Evolutionary conservation across 202 grass and related monocot species (phyloP).

Genomic region (Tripidium arundinaceum): DNA sequence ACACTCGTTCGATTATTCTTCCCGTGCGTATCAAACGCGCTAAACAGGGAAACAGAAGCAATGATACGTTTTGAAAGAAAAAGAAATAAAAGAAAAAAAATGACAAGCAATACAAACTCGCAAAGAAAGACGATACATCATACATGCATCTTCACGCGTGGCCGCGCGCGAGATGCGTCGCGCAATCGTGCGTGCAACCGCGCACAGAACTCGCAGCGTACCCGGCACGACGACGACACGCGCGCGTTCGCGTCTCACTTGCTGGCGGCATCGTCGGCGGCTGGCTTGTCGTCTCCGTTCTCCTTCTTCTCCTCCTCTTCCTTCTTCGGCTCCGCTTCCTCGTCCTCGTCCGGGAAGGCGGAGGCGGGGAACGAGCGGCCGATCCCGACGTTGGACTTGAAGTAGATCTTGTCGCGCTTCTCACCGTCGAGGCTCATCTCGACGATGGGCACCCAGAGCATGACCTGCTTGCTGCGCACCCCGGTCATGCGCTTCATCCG

Average conservation of each 20-base stretch:
- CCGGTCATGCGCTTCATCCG: conserved; percentile 91
- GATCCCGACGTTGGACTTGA: conserved; percentile 73
- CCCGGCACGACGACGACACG: no score
- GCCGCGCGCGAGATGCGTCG: background rate
- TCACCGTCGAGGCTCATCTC: conserved; percentile 81
- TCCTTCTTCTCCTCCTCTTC: no score
- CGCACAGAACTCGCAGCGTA: background rate
- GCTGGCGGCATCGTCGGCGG: background rate
- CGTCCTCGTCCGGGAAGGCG: conserved; percentile 57
- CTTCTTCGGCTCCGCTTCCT: conserved; percentile 22
- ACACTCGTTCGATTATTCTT: no score
- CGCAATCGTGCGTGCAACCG: background rate
- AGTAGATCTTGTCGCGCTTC: conserved; percentile 53
- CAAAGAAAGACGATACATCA: background rate
- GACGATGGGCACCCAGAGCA: conserved; percentile 84
- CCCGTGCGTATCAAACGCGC: no score
- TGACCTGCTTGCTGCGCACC: conserved; percentile 71
- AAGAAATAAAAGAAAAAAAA: no score
- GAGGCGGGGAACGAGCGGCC: conserved; percentile 63
- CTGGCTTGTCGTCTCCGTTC: background rate
- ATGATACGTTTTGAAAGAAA: background rate
- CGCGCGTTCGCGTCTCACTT: no score
- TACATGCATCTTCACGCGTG: background rate
- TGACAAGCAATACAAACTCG: background rate
- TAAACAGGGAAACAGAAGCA: background rate